Base-by-base conservation (phyloP, 305 asterid species). In the Fraxinus sp. region DNA sequence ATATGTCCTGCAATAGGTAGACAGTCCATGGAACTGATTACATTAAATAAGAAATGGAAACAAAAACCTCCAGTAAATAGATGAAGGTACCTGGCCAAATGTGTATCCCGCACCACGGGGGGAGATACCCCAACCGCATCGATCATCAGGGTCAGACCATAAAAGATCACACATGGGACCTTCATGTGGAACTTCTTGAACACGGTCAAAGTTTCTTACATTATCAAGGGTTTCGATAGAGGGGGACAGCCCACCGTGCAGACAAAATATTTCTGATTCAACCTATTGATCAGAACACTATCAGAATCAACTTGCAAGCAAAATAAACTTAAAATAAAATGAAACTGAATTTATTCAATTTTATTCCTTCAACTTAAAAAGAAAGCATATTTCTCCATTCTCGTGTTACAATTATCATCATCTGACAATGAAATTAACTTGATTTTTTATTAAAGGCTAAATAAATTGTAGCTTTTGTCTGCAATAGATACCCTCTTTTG, bases 81-180 rank as follows among this genome's bases (percentile, higher is more conserved):
- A 84, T 20, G 18, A 80, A 62, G 70, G 55, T 77, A 95, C 98
- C 97, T 95, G 98, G 78, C 98, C 98, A 62, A 95, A 95, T 55
- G 98, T 95, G 88, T 95, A 95, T 72, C 98, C 98, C 84, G 98
- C 98, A 76, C 98, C 98, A 79, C 98, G 98, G 20, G 98, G 98
- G 24, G 98, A 95, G 79, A 95, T 95, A 78, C 98, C 98, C 98
- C 98, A 95, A 80, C 98, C 98, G 83, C 98, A 95, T 37, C 98
- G 96, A 83, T 95, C 98, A 88, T 95, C 98, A 26, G 98, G 98
- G 88, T 95, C 98, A 84, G 98, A 95, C 98, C 98, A 95, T 83
- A 95, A 89, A 64, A 95, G 91, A 85, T 95, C 98, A 78, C 98
- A 95, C 98, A 95, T 95, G 36, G 98, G 98, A 81, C 98, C 98